A percentile compares a stretch with the other conserved stretches of the same genome.
These are phyloP conservation scores for Amanita molliuscula DNA, from an alignment of 768 basidiomycete genomes.

Conservation along the genomic window DNA sequence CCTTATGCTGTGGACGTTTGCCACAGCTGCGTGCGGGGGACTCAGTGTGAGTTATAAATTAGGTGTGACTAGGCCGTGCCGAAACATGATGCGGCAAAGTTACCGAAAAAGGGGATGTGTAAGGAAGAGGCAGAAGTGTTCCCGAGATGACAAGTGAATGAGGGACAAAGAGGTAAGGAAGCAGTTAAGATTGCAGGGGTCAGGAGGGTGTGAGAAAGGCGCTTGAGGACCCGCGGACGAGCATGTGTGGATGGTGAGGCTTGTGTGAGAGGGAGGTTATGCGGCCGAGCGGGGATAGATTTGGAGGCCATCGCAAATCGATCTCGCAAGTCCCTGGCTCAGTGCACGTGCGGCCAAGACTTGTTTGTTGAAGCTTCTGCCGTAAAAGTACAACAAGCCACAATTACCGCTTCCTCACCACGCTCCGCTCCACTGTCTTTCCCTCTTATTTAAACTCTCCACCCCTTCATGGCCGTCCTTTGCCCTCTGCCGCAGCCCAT, in stretches of 20 bases:
- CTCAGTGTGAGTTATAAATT: background rate
- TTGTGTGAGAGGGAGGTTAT: background rate
- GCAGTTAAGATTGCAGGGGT: constrained; percentile 2
- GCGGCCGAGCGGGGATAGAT: constrained; percentile 28
- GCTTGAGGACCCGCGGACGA: background rate
- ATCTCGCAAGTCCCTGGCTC: constrained; percentile 14
- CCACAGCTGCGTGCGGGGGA: background rate
- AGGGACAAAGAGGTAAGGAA: background rate
- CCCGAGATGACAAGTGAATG: background rate
- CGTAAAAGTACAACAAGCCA: constrained; percentile 38
- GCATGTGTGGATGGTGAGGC: constrained; percentile 7
- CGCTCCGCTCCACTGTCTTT: constrained; percentile 37
- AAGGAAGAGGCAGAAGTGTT: background rate
- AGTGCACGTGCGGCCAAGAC: constrained; percentile 33
- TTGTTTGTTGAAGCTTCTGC: constrained; percentile 45
- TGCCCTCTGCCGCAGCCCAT: constrained; percentile 15
- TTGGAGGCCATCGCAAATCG: constrained; percentile 20
- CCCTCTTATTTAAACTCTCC: constrained; percentile 23
- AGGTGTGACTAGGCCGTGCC: background rate
- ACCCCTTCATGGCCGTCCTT: constrained; percentile 22
- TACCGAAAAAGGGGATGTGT: background rate
- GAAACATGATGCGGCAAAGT: constrained; percentile 3
- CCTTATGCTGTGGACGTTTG: background rate
- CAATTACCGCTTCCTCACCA: constrained; percentile 38
- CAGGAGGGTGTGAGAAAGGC: background rate